Percentiles rank a stretch among this genome's conserved stretches.
Conservation (phyloP, 495 filamentous ascomycete genomes). For the Platismatia glauca region DNA sequence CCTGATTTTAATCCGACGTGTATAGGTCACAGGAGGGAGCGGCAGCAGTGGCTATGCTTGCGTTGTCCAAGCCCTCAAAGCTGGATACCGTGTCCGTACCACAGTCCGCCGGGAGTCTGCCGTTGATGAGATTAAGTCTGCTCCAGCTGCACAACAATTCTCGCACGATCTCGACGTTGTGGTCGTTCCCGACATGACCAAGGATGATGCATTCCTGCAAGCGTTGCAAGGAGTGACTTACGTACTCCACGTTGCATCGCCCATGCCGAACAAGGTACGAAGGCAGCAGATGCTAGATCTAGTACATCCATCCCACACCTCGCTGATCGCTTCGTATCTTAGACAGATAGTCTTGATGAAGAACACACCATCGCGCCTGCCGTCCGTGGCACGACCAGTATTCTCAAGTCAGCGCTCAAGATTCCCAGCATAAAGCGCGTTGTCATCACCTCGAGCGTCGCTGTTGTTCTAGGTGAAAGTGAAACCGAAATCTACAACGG, state of each 20-base stretch:
- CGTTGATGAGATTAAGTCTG: neutral
- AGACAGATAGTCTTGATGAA: neutral
- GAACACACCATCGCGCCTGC: neutral
- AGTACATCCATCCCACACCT: too few relatives aligned
- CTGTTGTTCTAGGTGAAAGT: neutral
- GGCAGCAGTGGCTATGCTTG: neutral
- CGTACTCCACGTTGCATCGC: neutral
- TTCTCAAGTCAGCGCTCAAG: neutral
- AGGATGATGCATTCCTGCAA: neutral
- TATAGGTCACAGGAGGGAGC: neutral
- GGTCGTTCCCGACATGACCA: neutral
- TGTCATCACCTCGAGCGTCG: neutral
- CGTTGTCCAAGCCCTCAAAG: neutral
- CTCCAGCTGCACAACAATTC: neutral
- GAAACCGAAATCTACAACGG: neutral
- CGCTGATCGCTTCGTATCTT: neutral
- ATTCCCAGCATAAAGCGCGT: neutral
- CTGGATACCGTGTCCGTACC: neutral
- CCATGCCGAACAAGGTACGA: neutral
- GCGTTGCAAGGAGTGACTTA: neutral
- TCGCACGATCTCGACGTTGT: neutral
- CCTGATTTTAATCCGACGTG: neutral
- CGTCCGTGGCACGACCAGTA: neutral
- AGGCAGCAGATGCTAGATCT: neutral
- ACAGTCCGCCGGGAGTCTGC: neutral